A percentile compares a stretch with the other conserved stretches of the same genome.
Evolutionary conservation across 257 asterid genomes (phyloP).

Genomic region (Penstemon newberryi): DNA sequence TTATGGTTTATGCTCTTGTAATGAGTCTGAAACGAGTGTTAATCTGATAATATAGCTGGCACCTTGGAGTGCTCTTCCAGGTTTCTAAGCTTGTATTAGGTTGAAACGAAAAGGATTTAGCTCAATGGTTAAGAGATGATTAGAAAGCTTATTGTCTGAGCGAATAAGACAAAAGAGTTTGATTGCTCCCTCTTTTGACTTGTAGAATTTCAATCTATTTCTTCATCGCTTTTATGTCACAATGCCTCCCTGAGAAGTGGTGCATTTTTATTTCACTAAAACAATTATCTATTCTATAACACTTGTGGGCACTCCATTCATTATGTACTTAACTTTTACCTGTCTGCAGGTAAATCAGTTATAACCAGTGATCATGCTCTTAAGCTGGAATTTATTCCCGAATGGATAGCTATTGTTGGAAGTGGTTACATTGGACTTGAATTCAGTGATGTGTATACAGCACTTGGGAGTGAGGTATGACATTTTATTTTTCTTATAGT

Average conservation of each 20-base stretch:
- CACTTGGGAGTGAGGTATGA: constrained; percentile 95
- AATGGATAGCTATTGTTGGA: constrained; percentile 96
- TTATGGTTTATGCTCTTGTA: too few relatives aligned
- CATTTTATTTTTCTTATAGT: constrained; percentile 1
- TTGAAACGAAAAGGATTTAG: neutral
- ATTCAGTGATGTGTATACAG: constrained; percentile 94
- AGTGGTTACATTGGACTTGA: constrained; percentile 98
- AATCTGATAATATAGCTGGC: neutral
- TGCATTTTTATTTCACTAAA: neutral
- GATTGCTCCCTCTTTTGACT: neutral
- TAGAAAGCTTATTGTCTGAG: neutral
- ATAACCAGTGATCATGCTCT: constrained; percentile 97
- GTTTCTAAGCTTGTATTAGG: neutral
- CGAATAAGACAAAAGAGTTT: neutral
- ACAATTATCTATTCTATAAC: neutral
- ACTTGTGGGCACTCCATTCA: constrained; percentile 9
- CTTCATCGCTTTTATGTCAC: neutral
- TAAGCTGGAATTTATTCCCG: constrained; percentile 82
- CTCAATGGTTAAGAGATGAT: neutral
- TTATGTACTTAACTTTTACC: constrained; percentile 13
- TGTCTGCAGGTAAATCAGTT: constrained; percentile 79
- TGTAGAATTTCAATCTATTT: neutral
- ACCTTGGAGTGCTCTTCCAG: neutral
- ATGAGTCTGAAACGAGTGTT: too few relatives aligned
- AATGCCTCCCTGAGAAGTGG: neutral